These are phyloP conservation scores for Pachyrhizus erosus DNA, from an alignment of 306 rosid genomes.

Conservation along the genomic window DNA sequence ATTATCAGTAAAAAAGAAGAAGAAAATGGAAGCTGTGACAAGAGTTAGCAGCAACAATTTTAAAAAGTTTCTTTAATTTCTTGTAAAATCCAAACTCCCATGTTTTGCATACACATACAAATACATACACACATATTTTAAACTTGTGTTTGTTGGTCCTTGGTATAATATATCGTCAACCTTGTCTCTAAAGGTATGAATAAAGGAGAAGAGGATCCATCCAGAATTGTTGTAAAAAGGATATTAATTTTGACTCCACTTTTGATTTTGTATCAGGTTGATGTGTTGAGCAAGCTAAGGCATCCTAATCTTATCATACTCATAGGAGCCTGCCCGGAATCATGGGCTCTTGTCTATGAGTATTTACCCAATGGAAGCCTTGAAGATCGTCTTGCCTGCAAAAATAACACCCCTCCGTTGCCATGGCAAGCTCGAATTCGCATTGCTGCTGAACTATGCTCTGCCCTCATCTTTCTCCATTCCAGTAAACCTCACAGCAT, in stretches of 20 bases:
- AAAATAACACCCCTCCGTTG: constrained; percentile 75
- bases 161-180: constrained; percentile 3
- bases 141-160: not conserved
- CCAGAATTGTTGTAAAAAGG: not conserved
- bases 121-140: too few relatives aligned
- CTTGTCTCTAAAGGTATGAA: not conserved
- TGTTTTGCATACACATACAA: too few relatives aligned
- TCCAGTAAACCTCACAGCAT: constrained; percentile 77
- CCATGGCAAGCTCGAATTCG: constrained; percentile 90
- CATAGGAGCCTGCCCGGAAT: constrained; percentile 84
- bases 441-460: constrained; percentile 79
- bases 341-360: constrained; percentile 81
- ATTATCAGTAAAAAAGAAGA: not conserved
- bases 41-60: constrained; percentile 3
- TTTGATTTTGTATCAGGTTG: constrained; percentile 65
- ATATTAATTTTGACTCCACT: constrained; percentile 21
- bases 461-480: constrained; percentile 88
- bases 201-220: constrained; percentile 13
- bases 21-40: not conserved
- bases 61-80: not conserved
- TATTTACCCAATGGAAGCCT: constrained; percentile 89
- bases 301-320: constrained; percentile 89
- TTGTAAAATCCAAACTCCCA: not conserved
- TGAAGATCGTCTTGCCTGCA: constrained; percentile 86
- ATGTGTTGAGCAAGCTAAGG: constrained; percentile 83